These are phyloP conservation scores for Pyrenophora graminea DNA, from an alignment of 2,329 filamentous ascomycete species.

Conservation along the genomic window DNA sequence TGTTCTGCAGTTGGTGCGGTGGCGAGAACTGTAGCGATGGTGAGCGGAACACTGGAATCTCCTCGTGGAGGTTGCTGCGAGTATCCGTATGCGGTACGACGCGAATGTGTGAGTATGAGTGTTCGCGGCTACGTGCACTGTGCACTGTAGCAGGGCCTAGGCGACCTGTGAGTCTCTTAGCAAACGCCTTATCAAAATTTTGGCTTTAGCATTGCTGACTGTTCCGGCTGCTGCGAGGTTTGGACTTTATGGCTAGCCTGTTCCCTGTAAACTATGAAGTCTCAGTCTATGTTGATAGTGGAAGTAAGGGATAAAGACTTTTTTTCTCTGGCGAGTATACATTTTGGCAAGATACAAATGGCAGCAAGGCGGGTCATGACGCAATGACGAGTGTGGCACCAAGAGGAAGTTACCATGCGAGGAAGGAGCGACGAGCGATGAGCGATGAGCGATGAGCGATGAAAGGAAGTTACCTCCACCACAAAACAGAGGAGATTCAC, in stretches of 20 bases:
- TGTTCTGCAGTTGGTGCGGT: neutral
- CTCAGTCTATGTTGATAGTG: too few species aligned
- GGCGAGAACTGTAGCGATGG: conserved; percentile 17
- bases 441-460: neutral
- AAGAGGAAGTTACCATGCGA: neutral
- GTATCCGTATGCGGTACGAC: conserved; percentile 19
- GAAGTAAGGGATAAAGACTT: too few species aligned
- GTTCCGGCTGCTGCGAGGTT: too few species aligned
- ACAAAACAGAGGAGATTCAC: neutral
- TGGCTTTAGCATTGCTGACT: too few species aligned
- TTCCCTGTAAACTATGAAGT: too few species aligned
- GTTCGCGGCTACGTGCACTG: conserved; percentile 4
- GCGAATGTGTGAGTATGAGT: conserved; percentile 31
- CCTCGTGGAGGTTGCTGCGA: conserved; percentile 8
- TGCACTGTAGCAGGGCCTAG: conserved; percentile 20
- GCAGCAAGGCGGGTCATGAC: too few species aligned
- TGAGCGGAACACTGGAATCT: conserved; percentile 16
- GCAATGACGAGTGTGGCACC: too few species aligned
- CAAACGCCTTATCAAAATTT: too few species aligned
- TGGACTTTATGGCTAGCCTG: too few species aligned
- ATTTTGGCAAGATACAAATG: too few species aligned
- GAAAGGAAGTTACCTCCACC: neutral
- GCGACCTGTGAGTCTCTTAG: conserved; percentile 20
- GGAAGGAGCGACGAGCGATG: neutral
- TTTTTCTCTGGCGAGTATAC: too few species aligned